Base-by-base conservation (phyloP, 805 yeast genomes). In the Saccharomycopsis sp. region DNA sequence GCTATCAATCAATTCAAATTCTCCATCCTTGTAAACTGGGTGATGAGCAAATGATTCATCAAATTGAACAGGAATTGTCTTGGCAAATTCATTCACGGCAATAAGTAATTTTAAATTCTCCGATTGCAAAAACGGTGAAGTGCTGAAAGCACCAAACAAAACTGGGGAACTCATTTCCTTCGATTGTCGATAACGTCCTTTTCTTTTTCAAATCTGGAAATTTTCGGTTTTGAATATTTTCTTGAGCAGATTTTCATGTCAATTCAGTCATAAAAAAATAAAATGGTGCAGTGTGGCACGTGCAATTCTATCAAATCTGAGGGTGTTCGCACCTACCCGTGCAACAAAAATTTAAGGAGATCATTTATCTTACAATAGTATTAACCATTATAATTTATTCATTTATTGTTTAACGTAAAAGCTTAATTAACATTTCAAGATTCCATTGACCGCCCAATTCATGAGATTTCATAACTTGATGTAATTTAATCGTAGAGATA, bases 1-100 rank as follows among this genome's bases (percentile, higher is more conserved):
- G 26, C 79, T 67, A 57, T 77, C 81, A 43, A 66, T 57, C 52
- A 77, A 66, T 54, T 68, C 71, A 43, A 77, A 71, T 4, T 62
- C 60, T 14, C 17, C 17, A 7, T 31, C 35, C 7, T 17, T 14
- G 11, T 6, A 9, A 17, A 9, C 5, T 8, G 17, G 20, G n/a
- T n/a, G n/a, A 14, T 20, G 14, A 20, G 35, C 17, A 20, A 8
- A 14, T 9, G 35, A 8, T 19, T 56, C 59, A 11, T 48, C 51
- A 34, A 54, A 60, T 17, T 43, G 31, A 17, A 26, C 40, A 9
- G 29, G 23, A 29, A 41, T 31, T 29, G 19, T 13, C 13, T 38
- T 37, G 7, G 26, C 20, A 28, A 37, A 45, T 24, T 35, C 44
- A 8, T 36, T 19, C 27, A 29, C 37, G 16, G 52, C 52, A 49